phyloP scores from a whole-genome alignment of 352 stramenopile species.

The Globisporangium echinulatum region DNA sequence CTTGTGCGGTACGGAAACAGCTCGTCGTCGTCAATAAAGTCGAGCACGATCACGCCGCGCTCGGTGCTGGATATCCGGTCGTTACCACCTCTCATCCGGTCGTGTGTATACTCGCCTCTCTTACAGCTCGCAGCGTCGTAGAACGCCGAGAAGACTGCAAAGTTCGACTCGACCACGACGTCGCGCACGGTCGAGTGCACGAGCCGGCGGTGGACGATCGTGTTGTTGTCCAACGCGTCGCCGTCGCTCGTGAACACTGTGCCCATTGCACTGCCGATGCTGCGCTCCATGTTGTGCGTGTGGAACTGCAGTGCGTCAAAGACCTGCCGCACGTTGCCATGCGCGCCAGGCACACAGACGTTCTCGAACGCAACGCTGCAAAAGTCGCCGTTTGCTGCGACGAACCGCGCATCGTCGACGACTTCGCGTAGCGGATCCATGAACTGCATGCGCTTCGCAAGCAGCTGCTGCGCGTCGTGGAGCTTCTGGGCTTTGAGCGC shows the following conservation, averaged over 20 bases:
- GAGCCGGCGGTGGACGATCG: constrained; percentile 15
- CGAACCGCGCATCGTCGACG: constrained; percentile 5
- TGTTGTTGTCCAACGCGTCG: constrained; percentile 18
- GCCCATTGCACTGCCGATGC: constrained; percentile 10
- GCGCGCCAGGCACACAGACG: constrained; percentile 1
- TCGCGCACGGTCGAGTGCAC: constrained; percentile 13
- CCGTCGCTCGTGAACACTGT: constrained; percentile 13
- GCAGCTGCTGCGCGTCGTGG: constrained; percentile 35
- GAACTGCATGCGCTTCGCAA: constrained; percentile 43
- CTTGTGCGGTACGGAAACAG: constrained; percentile 26
- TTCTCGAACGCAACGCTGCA: constrained; percentile 12
- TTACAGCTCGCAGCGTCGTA: no score
- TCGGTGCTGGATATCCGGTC: neutral
- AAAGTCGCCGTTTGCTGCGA: constrained; percentile 11
- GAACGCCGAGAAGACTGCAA: constrained; percentile 17
- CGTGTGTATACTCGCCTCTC: neutral
- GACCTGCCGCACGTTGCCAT: constrained; percentile 9
- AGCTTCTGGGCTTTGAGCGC: constrained; percentile 41
- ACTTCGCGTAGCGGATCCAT: constrained; percentile 18
- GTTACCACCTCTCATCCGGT: constrained; percentile 4
- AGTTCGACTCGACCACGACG: constrained; percentile 16
- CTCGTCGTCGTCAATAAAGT: constrained; percentile 30
- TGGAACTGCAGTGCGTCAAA: constrained; percentile 13
- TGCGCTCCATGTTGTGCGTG: constrained; percentile 14
- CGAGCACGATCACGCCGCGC: constrained; percentile 18